Evolutionary conservation across 345 rosid genomes (phyloP).

Genomic region (Angophora floribunda): DNA sequence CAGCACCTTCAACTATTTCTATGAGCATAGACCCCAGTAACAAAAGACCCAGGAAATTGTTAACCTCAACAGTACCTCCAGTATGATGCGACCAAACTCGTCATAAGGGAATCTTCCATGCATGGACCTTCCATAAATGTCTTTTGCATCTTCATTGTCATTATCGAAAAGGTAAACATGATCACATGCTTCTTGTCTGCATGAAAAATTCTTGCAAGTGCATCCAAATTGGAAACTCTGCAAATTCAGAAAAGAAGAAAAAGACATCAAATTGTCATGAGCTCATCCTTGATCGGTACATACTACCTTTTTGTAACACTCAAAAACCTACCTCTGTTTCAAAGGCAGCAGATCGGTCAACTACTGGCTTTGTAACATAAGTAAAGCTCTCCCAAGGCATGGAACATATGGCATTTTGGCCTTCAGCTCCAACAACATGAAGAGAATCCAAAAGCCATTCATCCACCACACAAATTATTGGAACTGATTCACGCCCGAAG

Average conservation of each 20-base stretch:
- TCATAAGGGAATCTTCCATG: constrained; percentile 77
- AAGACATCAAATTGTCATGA: neutral
- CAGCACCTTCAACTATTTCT: neutral
- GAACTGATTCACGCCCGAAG: constrained; percentile 72
- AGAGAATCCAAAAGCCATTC: constrained; percentile 36
- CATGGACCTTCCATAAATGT: constrained; percentile 72
- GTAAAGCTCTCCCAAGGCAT: constrained; percentile 81
- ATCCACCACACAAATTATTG: constrained; percentile 67
- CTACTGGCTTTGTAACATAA: constrained; percentile 54
- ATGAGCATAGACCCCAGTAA: neutral
- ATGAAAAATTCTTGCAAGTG: constrained; percentile 47
- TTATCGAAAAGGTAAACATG: constrained; percentile 87
- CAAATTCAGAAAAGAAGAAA: neutral
- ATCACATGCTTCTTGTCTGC: constrained; percentile 70
- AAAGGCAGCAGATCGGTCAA: constrained; percentile 37
- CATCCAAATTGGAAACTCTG: constrained; percentile 75
- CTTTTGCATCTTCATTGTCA: constrained; percentile 94
- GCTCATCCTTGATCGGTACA: neutral
- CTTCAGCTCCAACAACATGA: constrained; percentile 7
- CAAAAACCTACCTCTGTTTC: constrained; percentile 44
- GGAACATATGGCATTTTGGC: constrained; percentile 12
- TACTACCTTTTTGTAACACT: neutral
- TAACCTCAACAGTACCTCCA: constrained; percentile 54
- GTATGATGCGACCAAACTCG: constrained; percentile 58
- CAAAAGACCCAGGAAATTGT: neutral